These are phyloP conservation scores for Funneliformis caledonium DNA, from an alignment of 371 early-diverging fungal genomes.

Conservation along the genomic window DNA sequence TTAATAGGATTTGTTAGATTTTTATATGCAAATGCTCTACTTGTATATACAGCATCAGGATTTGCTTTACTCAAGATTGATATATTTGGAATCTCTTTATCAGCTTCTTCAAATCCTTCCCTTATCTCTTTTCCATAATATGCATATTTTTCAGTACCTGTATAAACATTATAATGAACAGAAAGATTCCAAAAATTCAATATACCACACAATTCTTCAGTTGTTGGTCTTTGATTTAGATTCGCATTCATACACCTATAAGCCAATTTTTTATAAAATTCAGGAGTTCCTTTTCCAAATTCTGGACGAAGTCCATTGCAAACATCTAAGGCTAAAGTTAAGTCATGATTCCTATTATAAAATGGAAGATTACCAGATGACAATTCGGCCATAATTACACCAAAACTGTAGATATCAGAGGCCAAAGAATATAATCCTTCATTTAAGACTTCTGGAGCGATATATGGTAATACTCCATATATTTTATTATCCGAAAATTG, in stretches of 20 bases:
- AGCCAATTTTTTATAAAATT: not conserved
- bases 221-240: not conserved
- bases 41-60: no score
- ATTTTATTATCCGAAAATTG: no score
- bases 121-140: no score
- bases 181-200: not conserved
- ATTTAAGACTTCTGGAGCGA: not conserved
- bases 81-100: no score
- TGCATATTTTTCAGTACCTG: no score
- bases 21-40: no score
- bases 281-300: not conserved
- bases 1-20: no score
- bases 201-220: not conserved
- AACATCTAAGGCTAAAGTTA: not conserved
- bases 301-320: not conserved
- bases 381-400: not conserved
- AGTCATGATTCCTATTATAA: not conserved
- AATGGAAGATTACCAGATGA: not conserved
- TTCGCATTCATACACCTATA: not conserved
- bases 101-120: no score
- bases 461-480: not conserved
- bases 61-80: no score
- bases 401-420: no score
- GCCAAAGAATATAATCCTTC: not conserved
- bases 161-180: no score